Conservation (phyloP, 2,329 filamentous ascomycete genomes). For the Harringtonia lauricola region DNA sequence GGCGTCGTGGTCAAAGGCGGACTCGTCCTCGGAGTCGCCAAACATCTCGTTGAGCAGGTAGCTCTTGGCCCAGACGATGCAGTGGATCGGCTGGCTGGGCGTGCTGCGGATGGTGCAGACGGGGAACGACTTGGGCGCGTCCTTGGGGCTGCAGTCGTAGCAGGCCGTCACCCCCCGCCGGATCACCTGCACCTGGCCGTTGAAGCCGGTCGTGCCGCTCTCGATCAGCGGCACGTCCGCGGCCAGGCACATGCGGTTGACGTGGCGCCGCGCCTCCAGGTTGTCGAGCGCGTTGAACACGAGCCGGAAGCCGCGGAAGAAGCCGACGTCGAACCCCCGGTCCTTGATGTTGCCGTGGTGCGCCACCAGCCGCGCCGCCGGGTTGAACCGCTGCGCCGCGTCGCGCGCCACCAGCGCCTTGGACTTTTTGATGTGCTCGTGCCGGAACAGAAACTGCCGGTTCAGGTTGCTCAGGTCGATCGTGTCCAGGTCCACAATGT, state of each 20-base stretch:
- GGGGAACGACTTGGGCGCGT: slow-evolving; percentile 83
- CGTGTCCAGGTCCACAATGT: slow-evolving; percentile 94
- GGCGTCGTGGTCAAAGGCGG: slow-evolving; percentile 66
- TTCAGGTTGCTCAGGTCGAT: slow-evolving; percentile 98
- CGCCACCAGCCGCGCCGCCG: slow-evolving; percentile 72
- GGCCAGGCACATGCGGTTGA: slow-evolving; percentile 94
- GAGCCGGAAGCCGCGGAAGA: slow-evolving; percentile 73
- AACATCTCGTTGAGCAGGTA: slow-evolving; percentile 94
- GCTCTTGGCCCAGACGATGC: slow-evolving; percentile 97
- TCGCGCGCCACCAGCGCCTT: slow-evolving; percentile 74
- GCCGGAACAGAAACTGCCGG: slow-evolving; percentile 90
- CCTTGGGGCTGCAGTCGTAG: slow-evolving; percentile 89
- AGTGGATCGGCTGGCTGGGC: slow-evolving; percentile 92
- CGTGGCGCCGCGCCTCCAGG: slow-evolving; percentile 82
- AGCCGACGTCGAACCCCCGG: slow-evolving; percentile 69
- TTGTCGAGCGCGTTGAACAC: slow-evolving; percentile 98
- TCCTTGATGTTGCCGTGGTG: slow-evolving; percentile 97
- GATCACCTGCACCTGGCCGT: slow-evolving; percentile 95
- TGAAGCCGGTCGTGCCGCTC: slow-evolving; percentile 95
- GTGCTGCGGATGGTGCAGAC: slow-evolving; percentile 97
- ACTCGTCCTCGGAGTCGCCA: slow-evolving; percentile 78
- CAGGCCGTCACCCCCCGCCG: slow-evolving; percentile 86
- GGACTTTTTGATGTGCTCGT: slow-evolving; percentile 95
- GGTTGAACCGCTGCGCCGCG: slow-evolving; percentile 82
- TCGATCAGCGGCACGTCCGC: slow-evolving; percentile 86